Conservation (phyloP, 495 filamentous ascomycete species). For the Aspergillus mulundensis region DNA sequence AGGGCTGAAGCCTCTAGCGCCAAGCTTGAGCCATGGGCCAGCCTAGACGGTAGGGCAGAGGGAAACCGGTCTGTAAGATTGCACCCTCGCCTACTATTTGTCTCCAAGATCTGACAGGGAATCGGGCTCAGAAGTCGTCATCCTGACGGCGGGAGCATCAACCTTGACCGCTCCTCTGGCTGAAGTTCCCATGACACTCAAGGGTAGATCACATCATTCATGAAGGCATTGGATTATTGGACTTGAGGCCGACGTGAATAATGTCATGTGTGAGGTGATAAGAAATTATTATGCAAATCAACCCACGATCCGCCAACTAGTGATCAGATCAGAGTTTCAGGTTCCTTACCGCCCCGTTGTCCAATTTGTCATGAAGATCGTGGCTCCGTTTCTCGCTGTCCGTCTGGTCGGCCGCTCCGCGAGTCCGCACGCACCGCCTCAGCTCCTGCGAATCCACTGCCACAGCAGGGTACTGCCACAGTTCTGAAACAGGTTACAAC, state of each 20-base stretch:
- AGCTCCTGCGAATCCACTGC: conserved; percentile 16
- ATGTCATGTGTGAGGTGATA: background rate
- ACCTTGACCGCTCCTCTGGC: conserved; percentile 15
- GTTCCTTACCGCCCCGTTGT: conserved; percentile 11
- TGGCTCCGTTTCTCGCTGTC: background rate
- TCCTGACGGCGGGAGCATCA: background rate
- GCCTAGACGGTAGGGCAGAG: conserved; percentile 11
- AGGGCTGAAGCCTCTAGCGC: background rate
- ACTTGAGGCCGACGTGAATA: background rate
- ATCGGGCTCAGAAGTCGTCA: conserved; percentile 1
- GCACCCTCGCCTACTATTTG: background rate
- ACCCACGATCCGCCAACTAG: conserved; percentile 16
- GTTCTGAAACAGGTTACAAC: conserved; percentile 12
- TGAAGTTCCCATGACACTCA: background rate
- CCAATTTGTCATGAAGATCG: background rate
- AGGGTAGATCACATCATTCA: background rate
- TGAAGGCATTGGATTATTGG: background rate
- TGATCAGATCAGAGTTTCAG: conserved; percentile 20
- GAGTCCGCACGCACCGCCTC: conserved; percentile 21
- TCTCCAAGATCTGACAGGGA: background rate
- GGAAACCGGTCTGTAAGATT: conserved; percentile 6
- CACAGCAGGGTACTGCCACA: conserved; percentile 12
- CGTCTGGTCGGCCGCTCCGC: conserved; percentile 3
- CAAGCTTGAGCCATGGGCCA: background rate
- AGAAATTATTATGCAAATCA: conserved; percentile 7